Evolutionary conservation across 2,329 filamentous ascomycete species (phyloP).

Genomic region (Hymenoscyphus infarciens): DNA sequence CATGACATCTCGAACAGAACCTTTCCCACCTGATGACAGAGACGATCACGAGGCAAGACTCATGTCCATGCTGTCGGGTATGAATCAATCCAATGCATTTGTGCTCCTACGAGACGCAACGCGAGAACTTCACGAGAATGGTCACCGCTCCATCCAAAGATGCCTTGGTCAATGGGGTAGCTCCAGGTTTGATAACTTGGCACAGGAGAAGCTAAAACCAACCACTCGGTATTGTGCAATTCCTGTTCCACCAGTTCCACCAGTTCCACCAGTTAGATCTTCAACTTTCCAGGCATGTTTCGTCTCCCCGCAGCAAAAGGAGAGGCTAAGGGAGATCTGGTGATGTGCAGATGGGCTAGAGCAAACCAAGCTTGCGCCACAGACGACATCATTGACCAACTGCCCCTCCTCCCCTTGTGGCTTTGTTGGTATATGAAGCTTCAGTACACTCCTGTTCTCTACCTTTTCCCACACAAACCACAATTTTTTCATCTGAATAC

Average conservation of each 20-base stretch:
- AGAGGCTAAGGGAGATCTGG: background rate
- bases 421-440: conserved; percentile 2
- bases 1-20: no score
- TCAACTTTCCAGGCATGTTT: background rate
- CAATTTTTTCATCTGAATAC: background rate
- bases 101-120: background rate
- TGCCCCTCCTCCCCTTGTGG: background rate
- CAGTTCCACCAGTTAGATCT: background rate
- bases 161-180: background rate
- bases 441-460: background rate
- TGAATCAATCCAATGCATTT: background rate
- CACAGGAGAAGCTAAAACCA: conserved; percentile 1
- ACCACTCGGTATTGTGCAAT: background rate
- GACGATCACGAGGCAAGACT: no score
- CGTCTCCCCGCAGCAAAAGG: background rate
- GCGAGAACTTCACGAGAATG: background rate
- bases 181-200: background rate
- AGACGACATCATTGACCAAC: conserved; percentile 16
- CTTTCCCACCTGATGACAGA: no score
- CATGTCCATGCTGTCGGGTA: background rate
- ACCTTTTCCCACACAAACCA: background rate
- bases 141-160: background rate
- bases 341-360: conserved; percentile 2
- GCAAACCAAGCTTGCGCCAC: conserved; percentile 12
- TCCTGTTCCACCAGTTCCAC: background rate